Evolutionary conservation across 129 eudicot species (phyloP).

Genomic region (Helichrysum umbraculigerum): DNA sequence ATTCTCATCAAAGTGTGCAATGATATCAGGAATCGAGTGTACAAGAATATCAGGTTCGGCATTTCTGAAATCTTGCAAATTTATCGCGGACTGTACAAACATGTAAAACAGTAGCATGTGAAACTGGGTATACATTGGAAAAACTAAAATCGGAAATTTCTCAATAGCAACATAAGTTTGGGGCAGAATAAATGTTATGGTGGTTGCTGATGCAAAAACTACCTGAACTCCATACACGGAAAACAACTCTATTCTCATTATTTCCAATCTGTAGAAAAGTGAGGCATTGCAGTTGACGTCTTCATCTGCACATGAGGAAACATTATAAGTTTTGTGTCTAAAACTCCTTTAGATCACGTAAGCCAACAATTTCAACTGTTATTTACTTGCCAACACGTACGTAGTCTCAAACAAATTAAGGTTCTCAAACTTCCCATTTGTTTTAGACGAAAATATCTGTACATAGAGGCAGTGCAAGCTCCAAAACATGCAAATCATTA

Average conservation of each 20-base stretch:
- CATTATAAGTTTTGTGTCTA: not conserved
- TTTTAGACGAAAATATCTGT: not conserved
- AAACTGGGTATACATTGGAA: not conserved
- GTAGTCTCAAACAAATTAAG: not conserved
- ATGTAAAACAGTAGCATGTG: not conserved
- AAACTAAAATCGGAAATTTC: not conserved
- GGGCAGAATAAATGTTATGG: not conserved
- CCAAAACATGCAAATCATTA: conserved; percentile 6
- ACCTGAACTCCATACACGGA: conserved; percentile 79
- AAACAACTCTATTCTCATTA: conserved; percentile 61
- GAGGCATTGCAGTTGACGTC: conserved; percentile 44
- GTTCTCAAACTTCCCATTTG: not conserved
- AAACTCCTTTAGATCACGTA: conserved; percentile 10
- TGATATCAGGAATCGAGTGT: conserved; percentile 52
- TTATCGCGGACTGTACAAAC: conserved; percentile 53
- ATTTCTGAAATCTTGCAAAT: conserved; percentile 62
- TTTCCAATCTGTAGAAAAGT: conserved; percentile 63
- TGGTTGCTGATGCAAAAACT: not conserved
- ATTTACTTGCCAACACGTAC: not conserved
- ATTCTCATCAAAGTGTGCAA: conserved; percentile 48
- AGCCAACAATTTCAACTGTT: not conserved
- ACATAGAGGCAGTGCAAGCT: not conserved
- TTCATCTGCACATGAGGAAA: conserved; percentile 44
- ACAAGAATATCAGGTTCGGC: conserved; percentile 80
- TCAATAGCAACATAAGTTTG: not conserved